These are phyloP conservation scores for Candida yuanshanica DNA, from an alignment of 805 yeast species.

Conservation along the genomic window DNA sequence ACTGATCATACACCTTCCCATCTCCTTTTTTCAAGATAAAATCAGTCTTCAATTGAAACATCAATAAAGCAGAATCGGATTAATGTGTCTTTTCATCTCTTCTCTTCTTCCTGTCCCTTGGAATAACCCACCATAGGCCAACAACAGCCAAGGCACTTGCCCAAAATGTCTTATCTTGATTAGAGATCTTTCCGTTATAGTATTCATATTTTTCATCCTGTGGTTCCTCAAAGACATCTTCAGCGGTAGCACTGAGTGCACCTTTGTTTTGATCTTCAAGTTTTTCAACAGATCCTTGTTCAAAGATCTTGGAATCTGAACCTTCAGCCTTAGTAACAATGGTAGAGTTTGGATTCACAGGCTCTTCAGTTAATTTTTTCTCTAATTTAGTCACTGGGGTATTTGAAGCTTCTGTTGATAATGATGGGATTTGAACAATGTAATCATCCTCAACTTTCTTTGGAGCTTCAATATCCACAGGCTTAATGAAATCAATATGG, in stretches of 20 bases:
- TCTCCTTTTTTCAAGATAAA: no score
- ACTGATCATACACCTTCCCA: no score
- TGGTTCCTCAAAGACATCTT: slow-evolving; percentile 6
- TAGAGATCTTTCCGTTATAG: slow-evolving; percentile 12
- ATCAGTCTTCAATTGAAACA: no score
- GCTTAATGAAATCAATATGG: slow-evolving; percentile 49
- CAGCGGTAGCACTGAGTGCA: slow-evolving; percentile 8
- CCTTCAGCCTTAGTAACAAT: slow-evolving; percentile 23
- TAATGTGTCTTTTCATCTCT: slow-evolving; percentile 1
- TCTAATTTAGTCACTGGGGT: slow-evolving; percentile 27
- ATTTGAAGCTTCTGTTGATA: slow-evolving; percentile 43
- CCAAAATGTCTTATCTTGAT: slow-evolving; percentile 23
- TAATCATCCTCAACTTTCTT: slow-evolving; percentile 45
- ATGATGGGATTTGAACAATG: slow-evolving; percentile 35
- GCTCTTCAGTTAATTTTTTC: slow-evolving; percentile 14
- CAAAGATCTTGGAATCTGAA: slow-evolving; percentile 19
- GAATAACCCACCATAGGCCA: slow-evolving; percentile 27
- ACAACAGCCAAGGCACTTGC: slow-evolving; percentile 21
- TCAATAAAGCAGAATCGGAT: no score
- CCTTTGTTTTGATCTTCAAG: slow-evolving; percentile 12
- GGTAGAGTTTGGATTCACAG: slow-evolving; percentile 11
- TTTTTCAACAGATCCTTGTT: slow-evolving; percentile 14
- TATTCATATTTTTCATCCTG: slow-evolving; percentile 17
- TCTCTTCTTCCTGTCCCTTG: slow-evolving; percentile 15
- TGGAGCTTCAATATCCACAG: slow-evolving; percentile 29